Percentiles rank a stretch among this genome's conserved stretches.
phyloP scores from a whole-genome alignment of 139 green algal genomes.

The Picochlorum sp. region DNA sequence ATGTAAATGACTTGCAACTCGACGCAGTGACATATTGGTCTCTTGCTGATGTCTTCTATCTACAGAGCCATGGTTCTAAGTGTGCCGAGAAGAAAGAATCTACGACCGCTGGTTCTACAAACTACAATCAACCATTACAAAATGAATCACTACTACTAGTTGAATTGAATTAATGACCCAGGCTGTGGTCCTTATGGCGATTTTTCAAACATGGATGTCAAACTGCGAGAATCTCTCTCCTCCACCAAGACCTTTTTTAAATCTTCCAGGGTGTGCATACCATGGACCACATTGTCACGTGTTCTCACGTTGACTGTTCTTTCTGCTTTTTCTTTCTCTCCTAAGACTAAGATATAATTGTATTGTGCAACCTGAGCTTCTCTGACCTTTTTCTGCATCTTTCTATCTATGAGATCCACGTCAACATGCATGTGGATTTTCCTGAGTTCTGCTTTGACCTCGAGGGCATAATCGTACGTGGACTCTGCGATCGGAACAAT shows the following conservation, averaged over 20 bases:
- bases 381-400: slow-evolving; percentile 98
- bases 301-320: slow-evolving; percentile 88
- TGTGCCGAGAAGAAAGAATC: too few relatives aligned
- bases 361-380: slow-evolving; percentile 92
- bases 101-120: too few relatives aligned
- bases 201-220: slow-evolving; percentile 28
- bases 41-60: too few relatives aligned
- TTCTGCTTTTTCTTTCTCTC: slow-evolving; percentile 63
- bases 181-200: not conserved
- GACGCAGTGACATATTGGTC: too few relatives aligned
- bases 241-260: slow-evolving; percentile 26
- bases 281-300: slow-evolving; percentile 79
- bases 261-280: slow-evolving; percentile 28
- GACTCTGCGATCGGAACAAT: slow-evolving; percentile 88
- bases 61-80: too few relatives aligned
- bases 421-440: slow-evolving; percentile 62
- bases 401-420: slow-evolving; percentile 70
- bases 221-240: slow-evolving; percentile 20
- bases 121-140: too few relatives aligned
- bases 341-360: slow-evolving; percentile 97
- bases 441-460: slow-evolving; percentile 60
- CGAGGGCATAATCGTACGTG: slow-evolving; percentile 59
- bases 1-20: too few relatives aligned
- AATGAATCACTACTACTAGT: too few relatives aligned
- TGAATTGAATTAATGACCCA: too few relatives aligned